These are phyloP conservation scores for Geosmithia flava DNA, from an alignment of 2,329 filamentous ascomycete genomes.

Conservation along the genomic window DNA sequence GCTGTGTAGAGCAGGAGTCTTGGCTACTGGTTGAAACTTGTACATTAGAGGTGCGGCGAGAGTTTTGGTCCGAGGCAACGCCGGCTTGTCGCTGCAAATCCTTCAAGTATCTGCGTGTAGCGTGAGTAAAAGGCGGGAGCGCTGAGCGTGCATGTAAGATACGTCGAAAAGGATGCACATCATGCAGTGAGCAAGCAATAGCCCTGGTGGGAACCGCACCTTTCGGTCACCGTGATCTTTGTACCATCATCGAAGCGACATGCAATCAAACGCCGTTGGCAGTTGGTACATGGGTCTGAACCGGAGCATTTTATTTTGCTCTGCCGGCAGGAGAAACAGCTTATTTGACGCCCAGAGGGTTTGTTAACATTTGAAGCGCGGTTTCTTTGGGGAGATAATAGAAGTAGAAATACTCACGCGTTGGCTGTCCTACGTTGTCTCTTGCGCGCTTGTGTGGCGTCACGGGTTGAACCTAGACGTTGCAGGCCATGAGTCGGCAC, in stretches of 20 bases:
- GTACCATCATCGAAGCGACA: conserved; percentile 17
- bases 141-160: background rate
- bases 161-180: too few relatives aligned
- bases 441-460: background rate
- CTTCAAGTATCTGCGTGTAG: conserved; percentile 9
- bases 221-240: conserved; percentile 18
- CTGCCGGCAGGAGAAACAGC: conserved; percentile 17
- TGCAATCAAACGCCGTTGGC: conserved; percentile 13
- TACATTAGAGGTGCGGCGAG: background rate
- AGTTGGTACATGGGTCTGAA: conserved; percentile 17
- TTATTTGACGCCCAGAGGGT: conserved; percentile 2
- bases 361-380: background rate
- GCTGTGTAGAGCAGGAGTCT: background rate
- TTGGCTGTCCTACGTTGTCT: conserved; percentile 12
- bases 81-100: conserved; percentile 9
- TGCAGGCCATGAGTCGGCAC: background rate
- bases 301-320: conserved; percentile 23
- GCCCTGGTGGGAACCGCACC: conserved; percentile 7
- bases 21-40: background rate
- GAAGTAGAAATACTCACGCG: conserved; percentile 8
- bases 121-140: background rate
- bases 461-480: background rate
- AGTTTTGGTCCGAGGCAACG: background rate
- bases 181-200: background rate
- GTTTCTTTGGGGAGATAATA: background rate